Evolutionary conservation across 2,329 filamentous ascomycete genomes (phyloP).

Genomic region (Paecilomyces sp.): DNA sequence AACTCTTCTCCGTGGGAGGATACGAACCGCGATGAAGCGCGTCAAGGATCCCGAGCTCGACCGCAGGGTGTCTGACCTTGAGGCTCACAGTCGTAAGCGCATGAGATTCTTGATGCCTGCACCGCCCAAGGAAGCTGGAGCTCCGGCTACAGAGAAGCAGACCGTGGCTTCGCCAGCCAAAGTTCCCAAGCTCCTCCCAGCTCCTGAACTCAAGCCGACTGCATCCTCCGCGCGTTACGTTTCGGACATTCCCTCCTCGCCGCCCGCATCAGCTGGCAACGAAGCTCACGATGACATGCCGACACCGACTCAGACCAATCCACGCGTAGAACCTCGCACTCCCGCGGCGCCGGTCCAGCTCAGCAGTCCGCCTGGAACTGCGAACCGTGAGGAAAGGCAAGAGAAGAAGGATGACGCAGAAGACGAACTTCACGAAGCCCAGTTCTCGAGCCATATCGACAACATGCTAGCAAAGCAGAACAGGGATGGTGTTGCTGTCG

Average conservation of each 20-base stretch:
- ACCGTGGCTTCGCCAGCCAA: slow-evolving; percentile 9
- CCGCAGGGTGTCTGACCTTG: slow-evolving; percentile 32
- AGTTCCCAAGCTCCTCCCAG: slow-evolving; percentile 9
- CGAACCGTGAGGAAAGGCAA: slow-evolving; percentile 10
- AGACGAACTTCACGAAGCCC: not conserved
- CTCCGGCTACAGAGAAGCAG: not conserved
- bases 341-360: slow-evolving; percentile 26
- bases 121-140: not conserved
- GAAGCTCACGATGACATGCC: slow-evolving; percentile 10
- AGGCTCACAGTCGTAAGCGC: slow-evolving; percentile 31
- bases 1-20: slow-evolving; percentile 26
- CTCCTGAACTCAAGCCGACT: slow-evolving; percentile 8
- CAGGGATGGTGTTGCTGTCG: slow-evolving; percentile 27
- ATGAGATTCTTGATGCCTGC: slow-evolving; percentile 19
- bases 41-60: slow-evolving; percentile 32
- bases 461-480: slow-evolving; percentile 19
- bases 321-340: slow-evolving; percentile 2
- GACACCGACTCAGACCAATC: slow-evolving; percentile 13
- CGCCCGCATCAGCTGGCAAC: slow-evolving; percentile 8
- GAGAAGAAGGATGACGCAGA: slow-evolving; percentile 3
- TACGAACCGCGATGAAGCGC: slow-evolving; percentile 35
- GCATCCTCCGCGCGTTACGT: slow-evolving; percentile 4
- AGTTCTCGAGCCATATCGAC: slow-evolving; percentile 8
- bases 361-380: slow-evolving; percentile 26
- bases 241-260: slow-evolving; percentile 11